Percentiles rank a stretch among this genome's conserved stretches.
phyloP scores from a whole-genome alignment of 1,284 basidiomycete genomes.

The Leccinum solheimii region DNA sequence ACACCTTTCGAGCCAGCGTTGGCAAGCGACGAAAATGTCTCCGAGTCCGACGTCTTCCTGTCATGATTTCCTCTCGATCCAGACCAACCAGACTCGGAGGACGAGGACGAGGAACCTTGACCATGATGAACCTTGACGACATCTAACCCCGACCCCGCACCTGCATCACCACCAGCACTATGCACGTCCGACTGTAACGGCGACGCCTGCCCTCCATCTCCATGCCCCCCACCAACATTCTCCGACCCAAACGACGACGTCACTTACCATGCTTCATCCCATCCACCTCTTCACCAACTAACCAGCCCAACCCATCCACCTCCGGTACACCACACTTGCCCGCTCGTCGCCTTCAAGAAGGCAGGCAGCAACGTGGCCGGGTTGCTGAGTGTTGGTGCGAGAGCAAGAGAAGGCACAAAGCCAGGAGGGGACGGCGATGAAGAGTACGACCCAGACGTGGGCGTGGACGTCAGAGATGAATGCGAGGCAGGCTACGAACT shows the following conservation, averaged over 20 bases:
- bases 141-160: constrained; percentile 4
- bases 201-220: constrained; percentile 1
- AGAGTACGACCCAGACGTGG: constrained; percentile 14
- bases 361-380: constrained; percentile 24
- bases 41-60: background rate
- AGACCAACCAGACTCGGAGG: background rate
- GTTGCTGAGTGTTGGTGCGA: background rate
- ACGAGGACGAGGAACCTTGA: background rate
- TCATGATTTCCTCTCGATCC: constrained; percentile 2
- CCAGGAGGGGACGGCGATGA: constrained; percentile 13
- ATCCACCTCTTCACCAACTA: constrained; percentile 17
- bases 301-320: constrained; percentile 8
- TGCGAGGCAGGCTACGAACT: constrained; percentile 8
- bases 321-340: constrained; percentile 14
- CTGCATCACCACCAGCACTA: background rate
- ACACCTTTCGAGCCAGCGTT: background rate
- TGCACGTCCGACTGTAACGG: background rate
- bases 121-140: constrained; percentile 1
- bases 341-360: constrained; percentile 20
- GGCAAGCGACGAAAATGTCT: background rate
- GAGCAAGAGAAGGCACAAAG: background rate
- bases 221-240: background rate
- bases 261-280: background rate
- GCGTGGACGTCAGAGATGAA: constrained; percentile 11
- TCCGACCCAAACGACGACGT: background rate